Percentiles rank a stretch among this genome's conserved stretches.
These are phyloP conservation scores for Verticillium zaregamsianum DNA, from an alignment of 2,329 filamentous ascomycete species.

Conservation along the genomic window DNA sequence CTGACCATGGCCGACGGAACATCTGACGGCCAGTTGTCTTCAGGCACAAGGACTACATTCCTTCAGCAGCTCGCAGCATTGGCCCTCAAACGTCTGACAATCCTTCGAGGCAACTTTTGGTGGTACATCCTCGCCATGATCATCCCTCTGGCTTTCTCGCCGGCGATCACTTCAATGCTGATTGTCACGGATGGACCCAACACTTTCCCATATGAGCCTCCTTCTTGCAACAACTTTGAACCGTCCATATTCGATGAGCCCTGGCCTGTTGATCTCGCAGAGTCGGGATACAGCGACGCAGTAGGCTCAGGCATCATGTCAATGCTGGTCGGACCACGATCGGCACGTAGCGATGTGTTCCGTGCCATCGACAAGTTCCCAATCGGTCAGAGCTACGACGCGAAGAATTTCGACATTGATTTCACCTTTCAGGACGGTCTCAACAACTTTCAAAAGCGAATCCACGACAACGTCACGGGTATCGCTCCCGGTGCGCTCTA, in stretches of 20 bases:
- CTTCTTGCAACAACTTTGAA: neutral
- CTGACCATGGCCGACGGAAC: neutral
- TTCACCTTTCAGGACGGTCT: constrained; percentile 40
- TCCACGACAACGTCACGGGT: constrained; percentile 28
- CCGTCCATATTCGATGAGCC: neutral
- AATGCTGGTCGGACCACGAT: neutral
- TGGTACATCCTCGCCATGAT: constrained; percentile 1
- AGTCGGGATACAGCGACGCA: neutral
- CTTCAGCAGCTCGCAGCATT: constrained; percentile 57
- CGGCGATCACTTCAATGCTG: neutral
- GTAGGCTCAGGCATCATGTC: neutral
- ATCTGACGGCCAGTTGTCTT: constrained; percentile 32
- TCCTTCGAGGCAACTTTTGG: constrained; percentile 41
- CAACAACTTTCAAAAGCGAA: constrained; percentile 47
- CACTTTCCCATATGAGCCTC: neutral
- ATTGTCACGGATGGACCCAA: neutral
- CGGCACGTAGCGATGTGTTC: neutral
- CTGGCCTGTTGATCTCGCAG: neutral
- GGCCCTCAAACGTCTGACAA: constrained; percentile 60
- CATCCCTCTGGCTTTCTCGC: neutral
- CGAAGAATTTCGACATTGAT: constrained; percentile 14
- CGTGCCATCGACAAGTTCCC: constrained; percentile 7
- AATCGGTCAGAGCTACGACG: constrained; percentile 3
- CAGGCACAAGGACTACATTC: constrained; percentile 56
- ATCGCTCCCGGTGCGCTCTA: constrained; percentile 6